Percentiles rank a stretch among this genome's conserved stretches.
These are phyloP conservation scores for Dichotomocladium elegans DNA, from an alignment of 371 early-diverging fungal species.

Conservation along the genomic window DNA sequence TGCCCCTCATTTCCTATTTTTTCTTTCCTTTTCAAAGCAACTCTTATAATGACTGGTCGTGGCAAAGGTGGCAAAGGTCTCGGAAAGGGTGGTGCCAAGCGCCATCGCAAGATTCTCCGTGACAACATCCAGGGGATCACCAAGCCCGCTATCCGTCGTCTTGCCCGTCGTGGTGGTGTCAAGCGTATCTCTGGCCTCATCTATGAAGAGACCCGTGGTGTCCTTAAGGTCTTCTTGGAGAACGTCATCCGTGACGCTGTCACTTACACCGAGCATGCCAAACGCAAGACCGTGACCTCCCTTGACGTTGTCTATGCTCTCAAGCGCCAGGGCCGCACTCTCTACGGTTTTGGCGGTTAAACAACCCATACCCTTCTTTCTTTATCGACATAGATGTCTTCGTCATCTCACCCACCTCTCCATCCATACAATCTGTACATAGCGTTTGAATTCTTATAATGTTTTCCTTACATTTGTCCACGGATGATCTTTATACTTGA, in stretches of 20 bases:
- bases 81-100: constrained; percentile 92
- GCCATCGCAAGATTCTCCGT: constrained; percentile 58
- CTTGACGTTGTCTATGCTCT: constrained; percentile 96
- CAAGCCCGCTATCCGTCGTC: constrained; percentile 99
- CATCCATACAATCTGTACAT: too few species aligned
- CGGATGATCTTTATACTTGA: too few species aligned
- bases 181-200: constrained; percentile 98
- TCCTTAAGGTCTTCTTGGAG: constrained; percentile 97
- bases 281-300: constrained; percentile 98
- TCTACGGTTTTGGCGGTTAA: constrained; percentile 63
- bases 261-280: constrained; percentile 99
- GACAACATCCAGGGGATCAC: constrained; percentile 96
- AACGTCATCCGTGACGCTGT: constrained; percentile 98
- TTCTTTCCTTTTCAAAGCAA: not conserved
- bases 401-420: too few species aligned
- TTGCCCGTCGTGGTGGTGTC: constrained; percentile 99
- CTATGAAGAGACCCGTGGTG: constrained; percentile 98
- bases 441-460: too few species aligned
- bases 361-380: too few species aligned
- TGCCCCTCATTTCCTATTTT: constrained; percentile 33
- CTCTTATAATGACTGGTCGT: constrained; percentile 70
- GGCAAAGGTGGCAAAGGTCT: constrained; percentile 97
- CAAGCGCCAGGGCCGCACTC: constrained; percentile 97
- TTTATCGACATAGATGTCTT: too few species aligned
- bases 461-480: too few species aligned